Conservation (phyloP, 1,284 basidiomycete species). For the Coniferiporia sulphurascens region DNA sequence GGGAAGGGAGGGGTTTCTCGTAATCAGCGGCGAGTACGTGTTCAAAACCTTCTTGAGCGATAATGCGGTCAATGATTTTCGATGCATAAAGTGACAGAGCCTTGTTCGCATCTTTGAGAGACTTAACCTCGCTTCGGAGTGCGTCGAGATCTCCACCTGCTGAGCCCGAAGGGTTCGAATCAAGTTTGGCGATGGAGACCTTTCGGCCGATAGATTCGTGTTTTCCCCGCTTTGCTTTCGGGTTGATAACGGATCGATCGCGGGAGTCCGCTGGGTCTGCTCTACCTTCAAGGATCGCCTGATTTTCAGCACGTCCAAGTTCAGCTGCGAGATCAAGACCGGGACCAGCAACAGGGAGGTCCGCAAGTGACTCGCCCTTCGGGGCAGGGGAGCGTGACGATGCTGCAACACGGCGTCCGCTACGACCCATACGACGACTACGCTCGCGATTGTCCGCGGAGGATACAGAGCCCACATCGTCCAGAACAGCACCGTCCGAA, state of each 20-base stretch:
- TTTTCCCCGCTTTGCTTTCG: conserved; percentile 50
- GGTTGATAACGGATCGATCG: conserved; percentile 40
- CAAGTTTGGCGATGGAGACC: conserved; percentile 38
- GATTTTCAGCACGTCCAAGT: conserved; percentile 82
- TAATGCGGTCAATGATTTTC: conserved; percentile 95
- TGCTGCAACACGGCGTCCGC: conserved; percentile 34
- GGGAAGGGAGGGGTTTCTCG: conserved; percentile 38
- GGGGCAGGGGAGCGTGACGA: conserved; percentile 43
- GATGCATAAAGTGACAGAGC: conserved; percentile 90
- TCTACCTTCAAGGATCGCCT: conserved; percentile 58
- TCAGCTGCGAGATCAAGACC: conserved; percentile 88
- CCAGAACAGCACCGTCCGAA: conserved; percentile 23
- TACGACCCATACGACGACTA: conserved; percentile 44
- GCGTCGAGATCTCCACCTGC: conserved; percentile 55
- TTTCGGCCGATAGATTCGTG: conserved; percentile 37
- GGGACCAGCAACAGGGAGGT: conserved; percentile 78
- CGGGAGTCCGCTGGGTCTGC: conserved; percentile 42
- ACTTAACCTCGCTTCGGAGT: conserved; percentile 78
- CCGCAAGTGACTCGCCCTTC: conserved; percentile 71
- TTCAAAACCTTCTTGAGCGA: conserved; percentile 90
- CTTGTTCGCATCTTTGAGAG: conserved; percentile 91
- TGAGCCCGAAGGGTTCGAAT: conserved; percentile 32
- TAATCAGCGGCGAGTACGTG: conserved; percentile 89
- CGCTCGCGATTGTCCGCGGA: conserved; percentile 40
- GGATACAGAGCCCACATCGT: conserved; percentile 30